Evolutionary conservation across 192 early-diverging fungal species (phyloP).

Genomic region (Linnemannia hyalina): DNA sequence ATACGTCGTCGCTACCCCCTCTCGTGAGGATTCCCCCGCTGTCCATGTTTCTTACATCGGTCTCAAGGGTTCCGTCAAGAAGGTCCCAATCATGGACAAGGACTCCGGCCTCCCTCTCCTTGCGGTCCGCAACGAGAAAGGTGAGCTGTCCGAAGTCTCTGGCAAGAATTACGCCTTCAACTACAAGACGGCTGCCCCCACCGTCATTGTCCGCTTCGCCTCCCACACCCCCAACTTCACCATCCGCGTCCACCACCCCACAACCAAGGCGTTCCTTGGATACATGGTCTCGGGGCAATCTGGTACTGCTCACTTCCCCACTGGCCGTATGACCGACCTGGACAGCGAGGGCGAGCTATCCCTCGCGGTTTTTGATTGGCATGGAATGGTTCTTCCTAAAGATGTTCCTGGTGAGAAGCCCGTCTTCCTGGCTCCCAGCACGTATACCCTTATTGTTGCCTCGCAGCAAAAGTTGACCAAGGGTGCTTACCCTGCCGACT

Average conservation of each 20-base stretch:
- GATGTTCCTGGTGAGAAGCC: too few species aligned
- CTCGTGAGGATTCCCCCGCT: slow-evolving; percentile 10
- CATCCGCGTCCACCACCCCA: too few species aligned
- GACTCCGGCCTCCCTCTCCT: slow-evolving; percentile 14
- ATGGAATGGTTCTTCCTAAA: too few species aligned
- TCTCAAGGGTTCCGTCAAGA: slow-evolving; percentile 29
- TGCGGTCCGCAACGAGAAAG: not conserved
- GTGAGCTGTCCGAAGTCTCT: not conserved
- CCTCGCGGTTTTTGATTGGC: too few species aligned
- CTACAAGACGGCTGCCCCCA: not conserved
- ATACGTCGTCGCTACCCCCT: slow-evolving; percentile 39
- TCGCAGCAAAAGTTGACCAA: slow-evolving; percentile 7
- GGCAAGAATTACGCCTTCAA: slow-evolving; percentile 1
- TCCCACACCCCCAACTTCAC: too few species aligned
- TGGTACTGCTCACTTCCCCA: too few species aligned
- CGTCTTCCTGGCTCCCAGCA: not conserved
- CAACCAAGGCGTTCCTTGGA: too few species aligned
- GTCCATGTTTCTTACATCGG: slow-evolving; percentile 52
- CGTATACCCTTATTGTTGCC: not conserved
- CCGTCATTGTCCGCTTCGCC: too few species aligned
- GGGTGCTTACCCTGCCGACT: not conserved
- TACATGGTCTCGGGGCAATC: too few species aligned
- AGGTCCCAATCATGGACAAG: slow-evolving; percentile 46
- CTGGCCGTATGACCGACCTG: too few species aligned
- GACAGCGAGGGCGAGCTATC: too few species aligned